phyloP scores from a whole-genome alignment of 805 yeast genomes.

The Starmerella roubikii region DNA sequence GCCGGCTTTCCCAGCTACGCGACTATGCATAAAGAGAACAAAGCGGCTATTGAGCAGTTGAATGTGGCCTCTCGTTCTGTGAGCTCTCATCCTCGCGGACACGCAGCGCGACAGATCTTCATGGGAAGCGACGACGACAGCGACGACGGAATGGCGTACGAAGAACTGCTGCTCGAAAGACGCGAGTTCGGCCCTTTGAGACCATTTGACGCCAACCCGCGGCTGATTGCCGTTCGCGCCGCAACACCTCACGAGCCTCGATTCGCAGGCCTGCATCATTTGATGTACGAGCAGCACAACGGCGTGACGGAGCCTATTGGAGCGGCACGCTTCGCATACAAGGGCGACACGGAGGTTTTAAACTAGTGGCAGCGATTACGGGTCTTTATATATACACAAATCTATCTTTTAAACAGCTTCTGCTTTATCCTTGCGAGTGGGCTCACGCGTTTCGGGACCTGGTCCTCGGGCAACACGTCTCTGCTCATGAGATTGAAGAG shows the following conservation, averaged over 20 bases:
- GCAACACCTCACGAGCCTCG: too few relatives aligned
- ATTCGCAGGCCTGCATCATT: neutral
- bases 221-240: neutral
- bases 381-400: neutral
- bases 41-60: too few relatives aligned
- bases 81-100: too few relatives aligned
- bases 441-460: conserved; percentile 1
- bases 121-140: neutral
- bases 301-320: conserved; percentile 6
- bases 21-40: too few relatives aligned
- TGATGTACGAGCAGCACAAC: conserved; percentile 2
- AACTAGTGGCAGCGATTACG: too few relatives aligned
- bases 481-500: conserved; percentile 50
- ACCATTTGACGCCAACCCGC: neutral
- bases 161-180: neutral
- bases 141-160: neutral
- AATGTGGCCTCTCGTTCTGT: too few relatives aligned
- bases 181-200: neutral
- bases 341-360: conserved; percentile 1
- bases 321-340: neutral
- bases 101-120: too few relatives aligned
- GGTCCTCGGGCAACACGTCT: conserved; percentile 43
- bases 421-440: neutral
- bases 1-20: neutral
- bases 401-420: neutral